Conservation (phyloP, 1,284 basidiomycete genomes). For the Apiotrichum montevideense region DNA sequence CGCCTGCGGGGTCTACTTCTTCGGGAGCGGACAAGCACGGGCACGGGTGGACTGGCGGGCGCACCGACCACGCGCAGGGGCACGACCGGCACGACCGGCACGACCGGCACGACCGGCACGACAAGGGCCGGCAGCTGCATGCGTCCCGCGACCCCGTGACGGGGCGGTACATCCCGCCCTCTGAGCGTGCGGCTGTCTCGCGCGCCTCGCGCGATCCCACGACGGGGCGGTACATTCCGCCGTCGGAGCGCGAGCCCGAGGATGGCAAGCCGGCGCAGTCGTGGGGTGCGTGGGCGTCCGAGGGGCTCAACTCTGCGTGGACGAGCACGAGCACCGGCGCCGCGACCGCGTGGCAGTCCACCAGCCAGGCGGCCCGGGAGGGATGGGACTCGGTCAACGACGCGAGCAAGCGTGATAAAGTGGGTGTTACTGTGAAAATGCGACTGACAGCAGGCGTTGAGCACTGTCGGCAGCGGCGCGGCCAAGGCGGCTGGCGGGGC, state of each 20-base stretch:
- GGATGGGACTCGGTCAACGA: constrained; percentile 4
- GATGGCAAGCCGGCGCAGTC: not conserved
- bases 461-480: constrained; percentile 11
- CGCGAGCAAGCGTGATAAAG: constrained; percentile 9
- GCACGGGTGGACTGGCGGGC: no score
- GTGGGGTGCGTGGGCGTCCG: not conserved
- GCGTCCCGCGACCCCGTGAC: no score
- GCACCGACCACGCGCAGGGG: no score
- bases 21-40: no score
- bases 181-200: not conserved
- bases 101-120: no score
- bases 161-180: no score
- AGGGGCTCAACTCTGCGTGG: not conserved
- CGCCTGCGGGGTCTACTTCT: no score
- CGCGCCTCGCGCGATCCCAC: no score
- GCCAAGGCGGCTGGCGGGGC: constrained; percentile 18
- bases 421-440: constrained; percentile 1
- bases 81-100: no score
- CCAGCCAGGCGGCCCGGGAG: constrained; percentile 4
- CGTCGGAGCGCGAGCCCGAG: constrained; percentile 10
- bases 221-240: constrained; percentile 11
- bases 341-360: constrained; percentile 8
- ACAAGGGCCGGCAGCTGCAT: no score
- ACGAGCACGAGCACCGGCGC: constrained; percentile 1
- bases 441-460: constrained; percentile 10